Percentiles rank a stretch among this genome's conserved stretches.
phyloP scores from a whole-genome alignment of 2,329 filamentous ascomycete genomes.

The Tolypocladium tropicale region DNA sequence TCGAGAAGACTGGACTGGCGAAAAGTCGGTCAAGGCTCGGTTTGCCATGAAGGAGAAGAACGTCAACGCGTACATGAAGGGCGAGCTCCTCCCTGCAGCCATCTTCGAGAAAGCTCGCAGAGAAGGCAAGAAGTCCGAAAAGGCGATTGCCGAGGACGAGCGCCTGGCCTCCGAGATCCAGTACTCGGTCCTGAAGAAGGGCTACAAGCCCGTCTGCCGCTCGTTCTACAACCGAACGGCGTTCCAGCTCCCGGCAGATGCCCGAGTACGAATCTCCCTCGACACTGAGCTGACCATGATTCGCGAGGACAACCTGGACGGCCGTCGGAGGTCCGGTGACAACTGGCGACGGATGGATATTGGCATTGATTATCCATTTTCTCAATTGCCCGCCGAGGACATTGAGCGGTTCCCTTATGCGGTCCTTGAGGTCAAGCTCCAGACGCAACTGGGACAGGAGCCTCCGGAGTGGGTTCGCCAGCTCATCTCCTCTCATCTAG shows the following conservation, averaged over 20 bases:
- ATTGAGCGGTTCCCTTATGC: conserved; percentile 91
- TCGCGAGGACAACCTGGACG: conserved; percentile 90
- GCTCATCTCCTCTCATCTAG: conserved; percentile 83
- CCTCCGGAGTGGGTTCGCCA: conserved; percentile 95
- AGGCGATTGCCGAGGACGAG: conserved; percentile 86
- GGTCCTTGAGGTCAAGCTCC: conserved; percentile 91
- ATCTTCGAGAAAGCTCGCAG: conserved; percentile 96
- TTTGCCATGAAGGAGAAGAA: conserved; percentile 97
- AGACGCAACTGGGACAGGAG: conserved; percentile 91
- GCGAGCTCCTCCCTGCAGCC: conserved; percentile 72
- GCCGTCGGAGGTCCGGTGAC: conserved; percentile 60
- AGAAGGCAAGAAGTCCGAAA: conserved; percentile 86
- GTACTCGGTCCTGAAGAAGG: conserved; percentile 81
- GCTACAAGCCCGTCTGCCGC: conserved; percentile 79
- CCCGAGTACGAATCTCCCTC: conserved; percentile 88
- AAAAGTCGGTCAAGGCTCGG: conserved; percentile 96
- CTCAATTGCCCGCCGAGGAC: conserved; percentile 74
- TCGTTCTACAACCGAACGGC: conserved; percentile 98
- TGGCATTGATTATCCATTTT: conserved; percentile 90
- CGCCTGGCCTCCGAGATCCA: conserved; percentile 85
- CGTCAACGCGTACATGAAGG: conserved; percentile 80
- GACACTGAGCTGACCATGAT: conserved; percentile 94
- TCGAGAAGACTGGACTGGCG: conserved; percentile 96
- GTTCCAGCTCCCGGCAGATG: conserved; percentile 94
- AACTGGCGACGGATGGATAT: conserved; percentile 98